Conservation (phyloP, 106 monocot species). For the Dioscorea alata region DNA sequence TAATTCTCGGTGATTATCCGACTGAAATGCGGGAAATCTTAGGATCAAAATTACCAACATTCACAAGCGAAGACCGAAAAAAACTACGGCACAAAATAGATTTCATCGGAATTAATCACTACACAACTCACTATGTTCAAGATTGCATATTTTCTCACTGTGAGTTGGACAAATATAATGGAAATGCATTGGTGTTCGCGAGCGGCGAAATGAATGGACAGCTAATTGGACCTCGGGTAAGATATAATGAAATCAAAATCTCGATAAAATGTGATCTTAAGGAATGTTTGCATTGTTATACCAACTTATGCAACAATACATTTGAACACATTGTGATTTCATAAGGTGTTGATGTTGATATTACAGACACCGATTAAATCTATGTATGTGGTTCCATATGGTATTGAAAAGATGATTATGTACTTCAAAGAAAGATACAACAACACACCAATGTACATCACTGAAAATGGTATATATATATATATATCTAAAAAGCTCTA, state of each 20-base stretch:
- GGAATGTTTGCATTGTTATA: neutral
- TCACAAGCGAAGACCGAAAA: slow-evolving; percentile 21
- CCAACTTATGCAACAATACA: no score
- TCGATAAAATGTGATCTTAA: neutral
- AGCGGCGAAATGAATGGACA: slow-evolving; percentile 20
- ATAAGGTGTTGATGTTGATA: neutral
- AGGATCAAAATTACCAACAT: slow-evolving; percentile 30
- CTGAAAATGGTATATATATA: slow-evolving; percentile 47
- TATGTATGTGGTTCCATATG: slow-evolving; percentile 35
- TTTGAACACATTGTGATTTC: neutral
- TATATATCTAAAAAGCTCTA: neutral
- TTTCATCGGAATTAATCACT: slow-evolving; percentile 62
- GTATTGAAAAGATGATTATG: slow-evolving; percentile 46
- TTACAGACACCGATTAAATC: slow-evolving; percentile 26
- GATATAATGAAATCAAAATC: neutral
- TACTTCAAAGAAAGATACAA: slow-evolving; percentile 51
- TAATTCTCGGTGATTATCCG: slow-evolving; percentile 45
- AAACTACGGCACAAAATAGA: slow-evolving; percentile 34
- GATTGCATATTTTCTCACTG: slow-evolving; percentile 47
- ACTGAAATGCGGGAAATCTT: slow-evolving; percentile 32
- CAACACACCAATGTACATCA: slow-evolving; percentile 51
- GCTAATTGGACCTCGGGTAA: slow-evolving; percentile 24
- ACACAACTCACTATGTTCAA: slow-evolving; percentile 35
- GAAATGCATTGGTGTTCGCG: slow-evolving; percentile 13
- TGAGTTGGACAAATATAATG: neutral